phyloP scores from a whole-genome alignment of 208 protist genomes.

The Trichomonas gallinae region DNA sequence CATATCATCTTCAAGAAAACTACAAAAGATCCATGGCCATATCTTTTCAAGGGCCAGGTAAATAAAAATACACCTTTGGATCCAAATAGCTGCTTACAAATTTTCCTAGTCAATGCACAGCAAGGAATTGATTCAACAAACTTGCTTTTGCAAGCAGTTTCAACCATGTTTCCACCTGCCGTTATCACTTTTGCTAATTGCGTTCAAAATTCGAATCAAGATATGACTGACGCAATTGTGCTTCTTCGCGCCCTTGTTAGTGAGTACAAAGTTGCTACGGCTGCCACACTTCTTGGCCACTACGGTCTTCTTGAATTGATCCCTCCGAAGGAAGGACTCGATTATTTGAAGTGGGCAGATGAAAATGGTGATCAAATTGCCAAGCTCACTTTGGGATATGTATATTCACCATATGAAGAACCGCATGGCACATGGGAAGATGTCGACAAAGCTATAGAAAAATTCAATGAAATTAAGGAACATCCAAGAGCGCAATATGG shows the following conservation, averaged over 20 bases:
- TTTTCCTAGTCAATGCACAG: not conserved
- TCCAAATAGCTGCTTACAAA: not conserved
- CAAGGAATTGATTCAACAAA: not conserved
- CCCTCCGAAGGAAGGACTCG: not conserved
- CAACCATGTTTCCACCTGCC: not conserved
- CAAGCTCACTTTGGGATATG: not conserved
- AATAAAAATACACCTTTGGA: not conserved
- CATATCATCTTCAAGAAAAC: not conserved
- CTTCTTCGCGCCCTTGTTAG: not conserved
- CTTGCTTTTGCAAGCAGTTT: not conserved
- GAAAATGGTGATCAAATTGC: not conserved
- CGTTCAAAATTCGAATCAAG: not conserved
- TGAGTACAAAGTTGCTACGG: not conserved
- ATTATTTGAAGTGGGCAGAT: not conserved
- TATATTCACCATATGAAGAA: not conserved
- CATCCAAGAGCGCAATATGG: not conserved
- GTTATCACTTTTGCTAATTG: not conserved
- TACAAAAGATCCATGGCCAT: not conserved
- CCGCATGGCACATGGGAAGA: not conserved
- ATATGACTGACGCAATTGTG: not conserved
- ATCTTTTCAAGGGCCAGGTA: not conserved
- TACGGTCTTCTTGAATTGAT: not conserved
- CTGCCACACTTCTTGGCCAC: not conserved
- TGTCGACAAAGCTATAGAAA: not conserved
- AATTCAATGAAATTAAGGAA: not conserved